Evolutionary conservation across 441 rosid genomes (phyloP), one percentile per base, ranked within the genome.

Genomic region (Erysimum pusillum): DNA sequence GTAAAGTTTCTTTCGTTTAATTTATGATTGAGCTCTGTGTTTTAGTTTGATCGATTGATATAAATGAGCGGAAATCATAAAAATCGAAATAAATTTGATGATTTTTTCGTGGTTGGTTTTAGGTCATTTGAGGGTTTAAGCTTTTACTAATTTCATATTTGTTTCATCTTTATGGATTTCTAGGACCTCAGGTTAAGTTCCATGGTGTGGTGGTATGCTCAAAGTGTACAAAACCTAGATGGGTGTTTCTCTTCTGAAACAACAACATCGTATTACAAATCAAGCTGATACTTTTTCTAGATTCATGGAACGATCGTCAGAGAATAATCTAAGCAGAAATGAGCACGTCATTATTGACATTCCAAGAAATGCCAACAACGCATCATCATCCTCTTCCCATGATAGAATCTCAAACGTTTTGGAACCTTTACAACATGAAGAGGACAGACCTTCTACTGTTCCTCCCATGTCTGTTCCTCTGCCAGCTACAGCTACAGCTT

Each of bases 331-430:
- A 75, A 74, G 25, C 73, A 48, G 76, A 69, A 71, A 83, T 28
- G 97, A 88, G 68, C 97, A 92, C 64, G 62, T 89, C 66, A 85
- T 89, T 64, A 86, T 94, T 67, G 87, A 90, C 79, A 87, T 94
- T 65, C 85, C 85, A 22, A 79, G 85, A 20, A 83, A 59, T 39
- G 36, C 67, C 2, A 34, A 34, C 3, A 28, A 11, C 34, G 62
- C 68, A 44, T 51, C 68, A 44, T 51, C 80, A 18, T 81, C 79
- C 7, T 82, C 87, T 18, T 86, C 93, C 73, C 83, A 73, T 75
- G 91, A 83, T 74, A 85, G 93, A 88, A 71, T 81, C 79, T 81
- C 88, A 1, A 81, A 77, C 76, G 88, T 84, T 20, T 75, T 86
- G 80, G 96, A 90, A 56, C 82, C 88, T 28, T 80, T 81, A 41